These are phyloP conservation scores for Limonium bicolor DNA, from an alignment of 148 eudicot genomes.

Conservation along the genomic window DNA sequence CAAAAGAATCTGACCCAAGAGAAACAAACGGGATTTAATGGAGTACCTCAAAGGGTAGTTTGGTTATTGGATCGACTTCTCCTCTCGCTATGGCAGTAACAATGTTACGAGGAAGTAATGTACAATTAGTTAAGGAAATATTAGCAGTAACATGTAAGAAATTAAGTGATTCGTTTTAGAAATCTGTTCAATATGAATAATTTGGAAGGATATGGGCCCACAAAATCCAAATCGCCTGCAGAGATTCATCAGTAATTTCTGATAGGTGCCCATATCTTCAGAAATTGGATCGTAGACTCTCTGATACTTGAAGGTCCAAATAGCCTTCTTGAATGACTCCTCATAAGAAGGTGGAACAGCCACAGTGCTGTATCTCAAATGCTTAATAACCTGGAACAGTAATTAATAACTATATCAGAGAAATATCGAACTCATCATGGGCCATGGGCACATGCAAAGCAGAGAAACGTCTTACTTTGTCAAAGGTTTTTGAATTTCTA, in stretches of 20 bases:
- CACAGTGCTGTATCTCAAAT: constrained; percentile 53
- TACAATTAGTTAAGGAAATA: constrained; percentile 52
- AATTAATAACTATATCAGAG: no score
- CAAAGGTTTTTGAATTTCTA: constrained; percentile 61
- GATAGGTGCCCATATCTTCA: constrained; percentile 70
- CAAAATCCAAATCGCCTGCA: constrained; percentile 53
- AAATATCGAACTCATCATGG: no score
- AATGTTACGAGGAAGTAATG: constrained; percentile 45
- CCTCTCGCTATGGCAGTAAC: constrained; percentile 81
- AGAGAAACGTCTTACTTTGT: constrained; percentile 48
- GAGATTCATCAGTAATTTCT: constrained; percentile 19
- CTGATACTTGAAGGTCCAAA: constrained; percentile 87
- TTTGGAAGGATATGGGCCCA: constrained; percentile 96
- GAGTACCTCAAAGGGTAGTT: constrained; percentile 67
- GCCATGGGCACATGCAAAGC: not conserved
- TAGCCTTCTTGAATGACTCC: constrained; percentile 77
- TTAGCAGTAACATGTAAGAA: not conserved
- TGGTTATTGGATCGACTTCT: constrained; percentile 75
- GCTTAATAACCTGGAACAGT: constrained; percentile 68
- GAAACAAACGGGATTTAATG: not conserved
- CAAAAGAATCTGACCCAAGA: no score
- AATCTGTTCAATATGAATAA: constrained; percentile 7
- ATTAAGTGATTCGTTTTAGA: not conserved
- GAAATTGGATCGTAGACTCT: constrained; percentile 65
- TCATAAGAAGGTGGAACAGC: constrained; percentile 72